A percentile compares a stretch with the other conserved stretches of the same genome.
Evolutionary conservation across 257 asterid species (phyloP).

Genomic region (Petrea volubilis): DNA sequence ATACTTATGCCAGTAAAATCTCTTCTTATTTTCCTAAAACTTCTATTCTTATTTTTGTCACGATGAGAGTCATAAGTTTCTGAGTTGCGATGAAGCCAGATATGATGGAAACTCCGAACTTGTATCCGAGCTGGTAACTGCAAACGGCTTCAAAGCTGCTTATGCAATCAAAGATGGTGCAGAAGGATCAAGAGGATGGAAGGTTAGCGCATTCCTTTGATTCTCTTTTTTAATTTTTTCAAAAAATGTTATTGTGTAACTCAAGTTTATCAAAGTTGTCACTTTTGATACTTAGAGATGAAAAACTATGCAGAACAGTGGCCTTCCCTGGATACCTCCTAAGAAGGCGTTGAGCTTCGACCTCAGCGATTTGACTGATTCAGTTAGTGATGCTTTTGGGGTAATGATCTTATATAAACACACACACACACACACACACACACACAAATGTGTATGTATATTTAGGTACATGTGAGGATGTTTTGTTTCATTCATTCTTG

Average conservation of each 20-base stretch:
- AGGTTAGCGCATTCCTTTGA: neutral
- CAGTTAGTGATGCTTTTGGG: constrained; percentile 19
- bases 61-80: constrained; percentile 27
- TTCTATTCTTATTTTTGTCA: too few species aligned
- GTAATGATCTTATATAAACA: too few species aligned
- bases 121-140: constrained; percentile 63
- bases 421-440: too few species aligned
- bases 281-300: neutral
- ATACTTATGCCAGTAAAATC: too few species aligned
- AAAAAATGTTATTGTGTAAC: neutral
- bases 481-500: neutral
- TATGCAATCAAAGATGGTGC: constrained; percentile 48
- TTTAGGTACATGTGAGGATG: too few species aligned
- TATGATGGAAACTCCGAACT: constrained; percentile 74
- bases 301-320: constrained; percentile 43
- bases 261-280: neutral
- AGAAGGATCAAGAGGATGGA: neutral
- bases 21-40: neutral
- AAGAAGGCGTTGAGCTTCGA: neutral
- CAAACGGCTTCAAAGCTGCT: constrained; percentile 71
- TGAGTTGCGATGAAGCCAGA: constrained; percentile 61
- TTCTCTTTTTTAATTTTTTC: neutral
- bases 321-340: neutral
- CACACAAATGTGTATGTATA: too few species aligned
- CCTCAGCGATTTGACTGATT: neutral